phyloP scores from a whole-genome alignment of 352 stramenopile genomes.

The Globisporangium nagaii region DNA sequence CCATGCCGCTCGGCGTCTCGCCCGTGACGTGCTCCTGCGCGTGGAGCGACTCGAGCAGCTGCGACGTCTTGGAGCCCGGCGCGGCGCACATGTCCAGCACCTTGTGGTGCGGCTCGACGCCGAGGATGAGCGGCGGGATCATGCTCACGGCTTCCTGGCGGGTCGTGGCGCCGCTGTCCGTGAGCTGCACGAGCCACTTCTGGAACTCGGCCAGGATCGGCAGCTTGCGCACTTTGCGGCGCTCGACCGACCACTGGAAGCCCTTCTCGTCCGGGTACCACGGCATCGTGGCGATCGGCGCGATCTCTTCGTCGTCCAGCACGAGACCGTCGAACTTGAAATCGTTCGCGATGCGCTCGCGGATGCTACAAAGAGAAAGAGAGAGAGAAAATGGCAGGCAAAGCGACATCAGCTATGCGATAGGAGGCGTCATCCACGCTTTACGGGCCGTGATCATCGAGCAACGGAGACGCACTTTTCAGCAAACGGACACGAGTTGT shows the following conservation, averaged over 20 bases:
- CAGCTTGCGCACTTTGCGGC: conserved; percentile 90
- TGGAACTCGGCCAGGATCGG: conserved; percentile 91
- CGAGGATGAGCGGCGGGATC: conserved; percentile 97
- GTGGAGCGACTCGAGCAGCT: conserved; percentile 95
- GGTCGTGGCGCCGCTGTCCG: conserved; percentile 92
- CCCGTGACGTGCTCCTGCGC: conserved; percentile 72
- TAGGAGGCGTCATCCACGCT: too few relatives aligned
- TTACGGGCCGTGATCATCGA: too few relatives aligned
- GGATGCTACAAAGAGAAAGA: conserved; percentile 60
- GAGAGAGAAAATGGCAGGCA: neutral
- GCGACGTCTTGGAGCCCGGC: conserved; percentile 98
- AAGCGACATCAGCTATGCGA: too few relatives aligned
- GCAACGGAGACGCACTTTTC: conserved; percentile 44
- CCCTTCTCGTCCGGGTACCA: conserved; percentile 89
- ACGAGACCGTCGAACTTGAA: conserved; percentile 84
- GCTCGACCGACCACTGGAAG: conserved; percentile 88
- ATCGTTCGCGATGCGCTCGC: conserved; percentile 76
- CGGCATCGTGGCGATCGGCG: conserved; percentile 75
- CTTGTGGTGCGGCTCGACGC: conserved; percentile 91
- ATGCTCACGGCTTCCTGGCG: conserved; percentile 99
- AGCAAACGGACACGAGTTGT: conserved; percentile 83
- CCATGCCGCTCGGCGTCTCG: conserved; percentile 82
- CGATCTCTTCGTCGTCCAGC: conserved; percentile 74
- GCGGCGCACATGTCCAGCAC: conserved; percentile 98
- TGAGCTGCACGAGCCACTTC: conserved; percentile 95